Evolutionary conservation across 1,284 basidiomycete genomes (phyloP).

Genomic region (Porogramme epimiltina): DNA sequence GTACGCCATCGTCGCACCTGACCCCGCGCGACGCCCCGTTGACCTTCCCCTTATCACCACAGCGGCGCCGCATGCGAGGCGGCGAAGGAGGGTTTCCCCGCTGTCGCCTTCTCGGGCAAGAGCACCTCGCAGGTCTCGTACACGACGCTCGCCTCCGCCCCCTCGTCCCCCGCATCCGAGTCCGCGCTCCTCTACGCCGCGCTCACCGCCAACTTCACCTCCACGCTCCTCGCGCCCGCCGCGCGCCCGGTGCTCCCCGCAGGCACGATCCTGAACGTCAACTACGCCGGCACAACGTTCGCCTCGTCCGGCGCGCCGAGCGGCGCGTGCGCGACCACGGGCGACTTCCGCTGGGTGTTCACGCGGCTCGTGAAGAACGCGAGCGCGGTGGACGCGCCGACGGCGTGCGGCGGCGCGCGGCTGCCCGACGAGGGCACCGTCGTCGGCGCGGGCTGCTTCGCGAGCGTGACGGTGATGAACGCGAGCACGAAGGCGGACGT

Average conservation of each 20-base stretch:
- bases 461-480: constrained; percentile 48
- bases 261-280: constrained; percentile 49
- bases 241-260: constrained; percentile 40
- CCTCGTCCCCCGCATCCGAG: constrained; percentile 33
- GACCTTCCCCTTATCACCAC: neutral
- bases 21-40: too few species aligned
- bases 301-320: constrained; percentile 21
- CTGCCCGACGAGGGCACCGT: constrained; percentile 34
- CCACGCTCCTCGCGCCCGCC: constrained; percentile 36
- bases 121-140: constrained; percentile 43
- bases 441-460: constrained; percentile 40
- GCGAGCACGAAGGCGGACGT: constrained; percentile 48
- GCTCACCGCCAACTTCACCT: constrained; percentile 42
- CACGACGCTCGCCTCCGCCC: constrained; percentile 41
- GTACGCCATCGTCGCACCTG: constrained; percentile 31
- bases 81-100: constrained; percentile 46
- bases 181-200: constrained; percentile 42
- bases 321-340: constrained; percentile 34
- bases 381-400: constrained; percentile 39
- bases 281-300: constrained; percentile 42
- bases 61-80: constrained; percentile 53
- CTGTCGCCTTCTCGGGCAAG: constrained; percentile 50
- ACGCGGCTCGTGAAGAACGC: constrained; percentile 39
- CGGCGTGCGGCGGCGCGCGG: constrained; percentile 40
- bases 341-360: constrained; percentile 46